phyloP scores from a whole-genome alignment of 345 rosid species.

The Salix dunnii region DNA sequence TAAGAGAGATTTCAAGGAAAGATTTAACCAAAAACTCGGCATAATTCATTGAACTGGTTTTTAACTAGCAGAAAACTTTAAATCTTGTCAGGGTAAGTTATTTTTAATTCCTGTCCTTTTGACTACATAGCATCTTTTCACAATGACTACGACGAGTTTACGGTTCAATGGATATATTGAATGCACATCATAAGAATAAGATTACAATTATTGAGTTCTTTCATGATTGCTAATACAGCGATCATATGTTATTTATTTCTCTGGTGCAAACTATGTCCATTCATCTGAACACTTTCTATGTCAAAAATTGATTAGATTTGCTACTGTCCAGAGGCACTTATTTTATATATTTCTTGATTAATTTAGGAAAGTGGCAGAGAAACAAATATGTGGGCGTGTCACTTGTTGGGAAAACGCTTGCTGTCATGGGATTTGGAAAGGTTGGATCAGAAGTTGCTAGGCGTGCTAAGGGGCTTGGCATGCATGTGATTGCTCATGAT shows the following conservation, averaged over 20 bases:
- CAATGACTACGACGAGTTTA: neutral
- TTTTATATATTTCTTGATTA: neutral
- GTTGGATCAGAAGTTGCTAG: conserved; percentile 27
- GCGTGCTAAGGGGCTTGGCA: conserved; percentile 31
- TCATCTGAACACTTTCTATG: too few species aligned
- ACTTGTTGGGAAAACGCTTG: conserved; percentile 25
- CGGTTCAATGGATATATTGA: neutral
- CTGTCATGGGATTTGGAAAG: conserved; percentile 30
- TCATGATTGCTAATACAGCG: neutral
- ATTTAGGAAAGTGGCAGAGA: conserved; percentile 25
- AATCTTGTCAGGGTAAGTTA: neutral
- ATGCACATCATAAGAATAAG: neutral
- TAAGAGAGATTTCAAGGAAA: neutral
- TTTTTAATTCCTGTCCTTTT: neutral
- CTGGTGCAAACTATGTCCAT: neutral
- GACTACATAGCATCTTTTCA: neutral
- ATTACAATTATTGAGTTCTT: neutral
- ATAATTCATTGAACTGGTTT: neutral
- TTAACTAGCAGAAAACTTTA: neutral
- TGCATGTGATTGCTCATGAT: conserved; percentile 30
- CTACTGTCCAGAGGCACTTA: neutral
- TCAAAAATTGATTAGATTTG: neutral
- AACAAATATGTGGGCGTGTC: conserved; percentile 25
- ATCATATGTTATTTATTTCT: neutral
- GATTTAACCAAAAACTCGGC: neutral